Evolutionary conservation across 495 filamentous ascomycete genomes (phyloP), one percentile per base, ranked within the genome.

Genomic region (Penicillium angulare): DNA sequence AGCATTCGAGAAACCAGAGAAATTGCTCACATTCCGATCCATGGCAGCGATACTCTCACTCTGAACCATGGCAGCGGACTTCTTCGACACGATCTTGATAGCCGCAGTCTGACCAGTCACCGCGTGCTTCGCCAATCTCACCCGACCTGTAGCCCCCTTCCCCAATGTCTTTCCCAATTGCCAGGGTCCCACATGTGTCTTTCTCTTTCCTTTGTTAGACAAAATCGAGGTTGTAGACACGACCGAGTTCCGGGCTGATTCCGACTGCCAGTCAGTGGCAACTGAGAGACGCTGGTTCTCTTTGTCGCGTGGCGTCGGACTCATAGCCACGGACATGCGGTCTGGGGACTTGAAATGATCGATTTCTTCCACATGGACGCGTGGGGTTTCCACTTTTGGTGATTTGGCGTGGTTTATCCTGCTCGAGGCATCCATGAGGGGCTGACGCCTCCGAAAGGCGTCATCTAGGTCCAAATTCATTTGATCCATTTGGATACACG

Each of bases 21-120:
- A 67, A 9, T 77, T 74, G 15, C 73, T 77, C 9, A 60, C 60
- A 27, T 81, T 77, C 5, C 77, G 67, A 49, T 88, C 85, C 61
- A 95, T 80, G 23, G 84, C 82, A 0, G 85, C 84, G 60, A 96
- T 79, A 64, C 89, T 92, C 42, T 85, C 83, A 24, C 85, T 86
- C 44, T 89, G 83, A 2, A 85, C 80, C 58, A 86, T 80, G 16
- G 84, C 79, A 2, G 86, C 86, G 5, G 76, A 84, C 46, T 79
- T 82, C 65, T 89, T 92, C 40, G 86, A 84, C 16, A 98, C 86
- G 51, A 98, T 96, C 78, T 98, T 98, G 66, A 96, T 83, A 5
- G 95, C 93, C 8, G 89, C 93, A 22, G 85, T 74, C 51, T 95
- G 81, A 3, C 86, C 79, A 0, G 88, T 90, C 12, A 77, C 66